Conservation (phyloP, 306 rosid genomes). For the Citrullus mucosospermus region DNA sequence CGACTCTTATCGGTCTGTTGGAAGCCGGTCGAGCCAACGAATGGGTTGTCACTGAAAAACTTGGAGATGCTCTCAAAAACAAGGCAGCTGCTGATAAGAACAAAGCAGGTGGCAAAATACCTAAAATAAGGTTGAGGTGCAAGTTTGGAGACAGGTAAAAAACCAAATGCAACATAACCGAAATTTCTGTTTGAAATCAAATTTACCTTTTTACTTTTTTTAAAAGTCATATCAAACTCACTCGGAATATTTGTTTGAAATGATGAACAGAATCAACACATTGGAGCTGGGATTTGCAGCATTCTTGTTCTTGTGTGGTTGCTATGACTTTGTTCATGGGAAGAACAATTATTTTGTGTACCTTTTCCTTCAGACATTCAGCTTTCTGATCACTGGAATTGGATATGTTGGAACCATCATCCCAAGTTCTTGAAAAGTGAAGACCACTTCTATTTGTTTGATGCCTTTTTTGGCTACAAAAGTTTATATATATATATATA, state of each 20-base stretch:
- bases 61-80: slow-evolving; percentile 67
- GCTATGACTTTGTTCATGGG: slow-evolving; percentile 89
- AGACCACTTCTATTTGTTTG: neutral
- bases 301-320: slow-evolving; percentile 85
- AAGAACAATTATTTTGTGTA: slow-evolving; percentile 82
- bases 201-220: neutral
- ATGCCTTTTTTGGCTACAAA: neutral
- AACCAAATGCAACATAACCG: neutral
- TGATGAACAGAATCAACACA: slow-evolving; percentile 41
- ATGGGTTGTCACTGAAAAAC: slow-evolving; percentile 98
- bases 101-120: slow-evolving; percentile 40
- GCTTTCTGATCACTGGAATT: slow-evolving; percentile 74
- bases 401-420: slow-evolving; percentile 95
- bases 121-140: slow-evolving; percentile 39
- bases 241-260: neutral
- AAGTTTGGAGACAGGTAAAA: slow-evolving; percentile 61
- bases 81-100: slow-evolving; percentile 60
- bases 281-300: slow-evolving; percentile 89
- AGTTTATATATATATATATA: neutral
- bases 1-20: slow-evolving; percentile 68
- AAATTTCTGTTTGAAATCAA: neutral
- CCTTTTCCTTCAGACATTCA: slow-evolving; percentile 85
- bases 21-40: slow-evolving; percentile 85
- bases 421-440: slow-evolving; percentile 30
- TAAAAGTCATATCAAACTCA: neutral